Base-by-base conservation (phyloP, 176 grass and related monocot species). In the Aegilops tauschii region DNA sequence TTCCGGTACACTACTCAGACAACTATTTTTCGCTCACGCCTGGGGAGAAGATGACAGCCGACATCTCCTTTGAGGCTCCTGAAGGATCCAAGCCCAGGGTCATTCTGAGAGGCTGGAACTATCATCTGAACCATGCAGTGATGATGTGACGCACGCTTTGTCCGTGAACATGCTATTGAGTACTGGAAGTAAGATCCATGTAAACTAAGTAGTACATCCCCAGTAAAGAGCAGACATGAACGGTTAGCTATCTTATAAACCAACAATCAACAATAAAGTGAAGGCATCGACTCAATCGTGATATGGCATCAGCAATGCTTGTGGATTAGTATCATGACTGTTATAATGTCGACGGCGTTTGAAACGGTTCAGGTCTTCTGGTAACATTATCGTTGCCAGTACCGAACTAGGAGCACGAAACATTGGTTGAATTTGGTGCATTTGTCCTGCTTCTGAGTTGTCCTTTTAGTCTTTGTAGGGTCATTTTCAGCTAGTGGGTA, bases 1-100 rank as follows among this genome's bases (percentile, higher is more conserved):
- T 96, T 39, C 97, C 97, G 5, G 97, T 98, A 7, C 90, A 93
- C 92, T 98, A 98, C 79, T 91, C 93, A 7, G 94, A 96, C 88
- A 96, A 98, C 79, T 98, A 91, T 70, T 88, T 98, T 30, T 96
- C 97, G 0, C 90, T 98, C 52, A 52, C 85, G 27, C 97, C 97
- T 0, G 97, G 88, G 17, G 97, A 98, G 90, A 91, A 80, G 44
- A 93, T 80, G 89, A 74, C 71, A 31, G 37, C 96, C 7, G 83
- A 89, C 59, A 83, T 98, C 54, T 93, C 82, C 35, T 96, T 96
- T 37, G 88, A 96, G 82, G 92, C 84, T 30, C 97, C 97, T 10
- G 68, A 88, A 11, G 92, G 88, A 14, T 85, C 90, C 76, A 86
- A 20, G 54, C 90, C 97, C 56, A 88, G 62, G 63, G 30, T 98